These are phyloP conservation scores for Myriosclerotinia duriaeana DNA, from an alignment of 2,329 filamentous ascomycete genomes.

Conservation along the genomic window DNA sequence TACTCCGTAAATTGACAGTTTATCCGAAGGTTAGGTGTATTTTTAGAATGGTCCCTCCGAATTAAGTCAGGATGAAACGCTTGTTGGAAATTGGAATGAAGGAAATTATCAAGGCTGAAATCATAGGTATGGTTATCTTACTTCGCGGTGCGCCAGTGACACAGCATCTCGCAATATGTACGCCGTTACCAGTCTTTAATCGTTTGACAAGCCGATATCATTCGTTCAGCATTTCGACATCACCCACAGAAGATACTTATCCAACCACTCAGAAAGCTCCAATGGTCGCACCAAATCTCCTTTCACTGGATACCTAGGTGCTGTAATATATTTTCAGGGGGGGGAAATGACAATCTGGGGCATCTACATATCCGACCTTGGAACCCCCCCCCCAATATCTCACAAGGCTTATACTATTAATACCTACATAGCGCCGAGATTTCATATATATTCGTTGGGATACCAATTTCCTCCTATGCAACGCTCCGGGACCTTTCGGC, in stretches of 20 bases:
- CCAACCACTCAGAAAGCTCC: neutral
- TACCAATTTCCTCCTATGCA: slow-evolving; percentile 13
- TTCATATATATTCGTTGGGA: neutral
- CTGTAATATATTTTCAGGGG: neutral
- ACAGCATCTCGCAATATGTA: neutral
- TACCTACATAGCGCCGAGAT: neutral
- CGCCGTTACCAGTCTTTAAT: slow-evolving; percentile 2
- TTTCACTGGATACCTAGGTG: neutral
- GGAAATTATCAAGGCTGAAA: slow-evolving; percentile 6
- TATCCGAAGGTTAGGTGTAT: neutral
- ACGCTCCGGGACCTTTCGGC: neutral
- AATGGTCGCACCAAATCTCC: neutral
- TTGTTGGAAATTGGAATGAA: slow-evolving; percentile 5
- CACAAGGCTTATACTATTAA: slow-evolving; percentile 3
- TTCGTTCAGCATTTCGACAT: neutral
- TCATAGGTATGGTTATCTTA: neutral
- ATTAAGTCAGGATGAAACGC: slow-evolving; percentile 3
- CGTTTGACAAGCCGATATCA: neutral
- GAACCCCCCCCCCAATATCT: too few species aligned
- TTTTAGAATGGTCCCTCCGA: slow-evolving; percentile 1
- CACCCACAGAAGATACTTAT: neutral
- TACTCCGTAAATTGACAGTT: neutral
- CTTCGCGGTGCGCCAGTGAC: neutral
- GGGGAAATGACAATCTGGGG: neutral
- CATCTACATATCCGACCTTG: slow-evolving; percentile 8